Percentiles rank a stretch among this genome's conserved stretches.
Conservation (phyloP, 2,329 filamentous ascomycete genomes). For the Fusarium incarnatum region DNA sequence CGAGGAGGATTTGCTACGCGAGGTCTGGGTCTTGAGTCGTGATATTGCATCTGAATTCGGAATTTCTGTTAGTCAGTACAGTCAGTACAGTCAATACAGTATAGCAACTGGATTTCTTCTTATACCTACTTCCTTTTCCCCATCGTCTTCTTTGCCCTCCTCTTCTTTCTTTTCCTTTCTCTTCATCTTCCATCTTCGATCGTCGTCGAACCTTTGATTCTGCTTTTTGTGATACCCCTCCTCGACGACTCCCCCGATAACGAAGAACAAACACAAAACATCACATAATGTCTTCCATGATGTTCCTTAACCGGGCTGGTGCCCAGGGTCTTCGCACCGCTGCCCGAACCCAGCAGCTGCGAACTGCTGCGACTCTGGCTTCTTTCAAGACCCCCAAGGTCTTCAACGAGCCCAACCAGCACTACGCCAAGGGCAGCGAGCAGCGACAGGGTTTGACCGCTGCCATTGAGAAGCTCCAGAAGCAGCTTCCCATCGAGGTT, state of each 20-base stretch:
- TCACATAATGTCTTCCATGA: conserved; percentile 51
- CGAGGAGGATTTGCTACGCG: conserved; percentile 23
- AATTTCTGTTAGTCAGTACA: conserved; percentile 36
- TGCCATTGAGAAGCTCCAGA: conserved; percentile 77
- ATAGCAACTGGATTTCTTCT: not conserved
- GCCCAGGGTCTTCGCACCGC: conserved; percentile 49
- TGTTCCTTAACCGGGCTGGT: conserved; percentile 51
- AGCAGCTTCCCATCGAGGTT: conserved; percentile 77
- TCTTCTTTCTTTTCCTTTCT: conserved; percentile 1
- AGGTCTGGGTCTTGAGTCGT: conserved; percentile 17
- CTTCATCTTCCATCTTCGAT: conserved; percentile 30
- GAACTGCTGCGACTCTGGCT: conserved; percentile 71
- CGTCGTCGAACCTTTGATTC: conserved; percentile 28
- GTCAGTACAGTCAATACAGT: not conserved
- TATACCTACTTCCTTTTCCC: conserved; percentile 14
- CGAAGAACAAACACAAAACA: conserved; percentile 13
- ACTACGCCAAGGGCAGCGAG: conserved; percentile 85
- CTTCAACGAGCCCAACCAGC: conserved; percentile 95
- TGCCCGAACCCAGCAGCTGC: conserved; percentile 47
- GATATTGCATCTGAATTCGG: conserved; percentile 24
- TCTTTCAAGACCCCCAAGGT: conserved; percentile 89
- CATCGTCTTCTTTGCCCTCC: conserved; percentile 7
- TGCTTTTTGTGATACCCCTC: conserved; percentile 41
- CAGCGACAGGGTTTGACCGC: conserved; percentile 81
- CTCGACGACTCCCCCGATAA: conserved; percentile 30